Percentiles rank a stretch among this genome's conserved stretches.
Conservation (phyloP, 768 basidiomycete species). For the Tricholoma sp. region DNA sequence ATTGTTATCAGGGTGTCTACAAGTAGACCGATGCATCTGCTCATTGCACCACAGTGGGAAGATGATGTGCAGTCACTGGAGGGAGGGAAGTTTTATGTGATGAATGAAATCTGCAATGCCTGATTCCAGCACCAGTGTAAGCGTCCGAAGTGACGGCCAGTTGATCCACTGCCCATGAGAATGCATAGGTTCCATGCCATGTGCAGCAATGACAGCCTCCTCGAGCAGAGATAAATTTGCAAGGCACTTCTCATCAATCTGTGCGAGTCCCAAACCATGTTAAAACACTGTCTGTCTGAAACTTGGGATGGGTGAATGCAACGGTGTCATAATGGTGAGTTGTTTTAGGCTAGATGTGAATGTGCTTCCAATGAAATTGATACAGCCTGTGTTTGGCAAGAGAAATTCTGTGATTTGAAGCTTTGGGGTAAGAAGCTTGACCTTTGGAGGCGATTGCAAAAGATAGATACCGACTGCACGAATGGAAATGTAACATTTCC, state of each 20-base stretch:
- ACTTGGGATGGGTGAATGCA: background rate
- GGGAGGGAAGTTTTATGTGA: background rate
- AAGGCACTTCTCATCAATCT: background rate
- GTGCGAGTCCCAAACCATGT: background rate
- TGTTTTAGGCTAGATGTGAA: background rate
- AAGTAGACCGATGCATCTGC: too few species aligned
- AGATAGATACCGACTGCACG: background rate
- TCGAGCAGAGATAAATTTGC: background rate
- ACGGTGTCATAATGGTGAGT: background rate
- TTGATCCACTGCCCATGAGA: background rate
- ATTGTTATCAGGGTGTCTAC: too few species aligned
- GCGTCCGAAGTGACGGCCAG: background rate
- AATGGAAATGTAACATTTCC: background rate
- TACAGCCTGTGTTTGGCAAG: background rate
- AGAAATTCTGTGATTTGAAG: background rate
- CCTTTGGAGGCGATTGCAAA: background rate
- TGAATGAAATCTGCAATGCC: background rate
- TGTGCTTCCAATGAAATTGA: background rate
- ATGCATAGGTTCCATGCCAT: background rate
- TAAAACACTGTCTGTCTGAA: background rate
- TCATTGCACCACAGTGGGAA: background rate
- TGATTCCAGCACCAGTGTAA: background rate
- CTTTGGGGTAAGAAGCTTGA: background rate
- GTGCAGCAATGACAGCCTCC: background rate
- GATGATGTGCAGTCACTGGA: background rate